Conservation (phyloP, 805 yeast species). For the Saturnispora mendoncae region DNA sequence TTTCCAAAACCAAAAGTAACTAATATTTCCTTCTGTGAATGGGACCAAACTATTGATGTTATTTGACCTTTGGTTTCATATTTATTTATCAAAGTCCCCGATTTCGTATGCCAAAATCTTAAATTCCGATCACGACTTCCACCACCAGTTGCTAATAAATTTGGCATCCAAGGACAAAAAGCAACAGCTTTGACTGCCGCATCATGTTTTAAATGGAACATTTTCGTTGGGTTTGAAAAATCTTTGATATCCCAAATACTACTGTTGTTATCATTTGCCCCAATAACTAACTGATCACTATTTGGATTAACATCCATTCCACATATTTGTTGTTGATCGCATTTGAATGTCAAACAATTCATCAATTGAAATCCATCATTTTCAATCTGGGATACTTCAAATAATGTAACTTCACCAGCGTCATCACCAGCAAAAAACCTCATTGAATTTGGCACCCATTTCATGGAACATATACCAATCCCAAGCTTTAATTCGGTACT, state of each 20-base stretch:
- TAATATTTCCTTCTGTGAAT: slow-evolving; percentile 49
- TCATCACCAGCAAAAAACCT: slow-evolving; percentile 59
- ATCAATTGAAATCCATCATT: slow-evolving; percentile 10
- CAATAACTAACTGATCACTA: slow-evolving; percentile 56
- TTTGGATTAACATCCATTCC: slow-evolving; percentile 55
- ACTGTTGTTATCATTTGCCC: slow-evolving; percentile 78
- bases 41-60: slow-evolving; percentile 74
- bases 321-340: slow-evolving; percentile 53
- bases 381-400: slow-evolving; percentile 23
- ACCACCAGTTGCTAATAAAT: slow-evolving; percentile 82
- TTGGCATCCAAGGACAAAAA: slow-evolving; percentile 83
- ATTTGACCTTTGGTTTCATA: slow-evolving; percentile 61
- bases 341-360: slow-evolving; percentile 29
- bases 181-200: slow-evolving; percentile 90
- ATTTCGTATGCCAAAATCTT: slow-evolving; percentile 75
- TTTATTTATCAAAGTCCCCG: slow-evolving; percentile 62
- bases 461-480: slow-evolving; percentile 45
- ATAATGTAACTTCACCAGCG: slow-evolving; percentile 45
- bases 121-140: slow-evolving; percentile 77
- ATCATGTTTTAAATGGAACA: slow-evolving; percentile 49
- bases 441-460: slow-evolving; percentile 44
- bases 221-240: slow-evolving; percentile 33
- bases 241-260: slow-evolving; percentile 62
- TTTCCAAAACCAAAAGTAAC: slow-evolving; percentile 81
- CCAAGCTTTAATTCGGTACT: slow-evolving; percentile 22